These are phyloP conservation scores for Colletotrichum navitas DNA, from an alignment of 2,329 filamentous ascomycete species.

Conservation along the genomic window DNA sequence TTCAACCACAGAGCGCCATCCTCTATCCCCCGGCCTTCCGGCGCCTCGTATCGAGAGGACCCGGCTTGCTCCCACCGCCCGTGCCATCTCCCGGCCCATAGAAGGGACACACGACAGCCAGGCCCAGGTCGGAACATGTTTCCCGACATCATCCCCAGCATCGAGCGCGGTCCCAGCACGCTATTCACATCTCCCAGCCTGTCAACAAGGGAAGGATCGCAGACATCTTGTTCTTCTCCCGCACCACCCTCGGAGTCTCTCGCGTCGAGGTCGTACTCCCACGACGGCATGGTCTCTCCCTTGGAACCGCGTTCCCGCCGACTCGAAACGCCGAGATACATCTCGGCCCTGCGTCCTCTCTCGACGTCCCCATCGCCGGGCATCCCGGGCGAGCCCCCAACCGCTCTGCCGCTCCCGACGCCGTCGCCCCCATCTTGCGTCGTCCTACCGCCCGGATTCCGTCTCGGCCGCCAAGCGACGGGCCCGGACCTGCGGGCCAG, in stretches of 20 bases:
- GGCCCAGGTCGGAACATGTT: neutral
- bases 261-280: neutral
- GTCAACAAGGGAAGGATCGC: neutral
- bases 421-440: neutral
- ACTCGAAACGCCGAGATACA: neutral
- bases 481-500: neutral
- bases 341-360: neutral
- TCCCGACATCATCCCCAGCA: neutral
- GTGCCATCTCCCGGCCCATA: too few species aligned
- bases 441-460: neutral
- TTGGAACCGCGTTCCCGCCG: neutral
- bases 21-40: neutral
- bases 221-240: neutral
- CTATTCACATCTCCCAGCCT: neutral
- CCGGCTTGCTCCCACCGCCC: too few species aligned
- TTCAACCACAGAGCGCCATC: neutral
- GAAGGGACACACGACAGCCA: neutral
- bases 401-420: neutral
- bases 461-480: neutral
- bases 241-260: neutral
- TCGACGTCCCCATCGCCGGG: neutral
- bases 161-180: neutral
- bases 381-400: neutral
- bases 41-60: neutral
- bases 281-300: neutral